These are phyloP conservation scores for Tetrapisispora namnaoensis DNA, from an alignment of 805 yeast species.

Conservation along the genomic window DNA sequence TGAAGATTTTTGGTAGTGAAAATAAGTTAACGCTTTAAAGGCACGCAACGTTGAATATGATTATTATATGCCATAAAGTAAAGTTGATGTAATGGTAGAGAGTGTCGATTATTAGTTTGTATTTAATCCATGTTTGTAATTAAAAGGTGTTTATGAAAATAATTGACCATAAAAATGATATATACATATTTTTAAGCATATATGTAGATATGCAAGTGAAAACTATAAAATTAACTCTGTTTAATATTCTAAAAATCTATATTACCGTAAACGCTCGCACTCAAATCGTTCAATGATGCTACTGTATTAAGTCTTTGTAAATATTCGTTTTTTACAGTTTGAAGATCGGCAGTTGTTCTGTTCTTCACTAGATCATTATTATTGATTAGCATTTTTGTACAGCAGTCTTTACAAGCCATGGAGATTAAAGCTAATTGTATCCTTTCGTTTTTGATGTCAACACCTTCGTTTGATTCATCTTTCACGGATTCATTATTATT, in stretches of 20 bases:
- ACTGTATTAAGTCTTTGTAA: conserved; percentile 18
- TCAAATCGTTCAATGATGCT: conserved; percentile 64
- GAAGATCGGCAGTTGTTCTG: not conserved
- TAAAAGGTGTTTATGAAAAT: too few species aligned
- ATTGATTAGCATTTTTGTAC: conserved; percentile 19
- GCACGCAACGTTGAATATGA: too few species aligned
- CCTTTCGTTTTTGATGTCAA: conserved; percentile 2
- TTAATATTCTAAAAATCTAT: conserved; percentile 29
- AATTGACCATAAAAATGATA: too few species aligned
- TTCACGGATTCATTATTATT: conserved; percentile 5
- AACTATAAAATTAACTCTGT: too few species aligned
- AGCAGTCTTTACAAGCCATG: conserved; percentile 24
- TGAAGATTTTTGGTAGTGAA: too few species aligned
- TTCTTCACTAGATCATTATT: conserved; percentile 4
- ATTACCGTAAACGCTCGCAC: conserved; percentile 85
- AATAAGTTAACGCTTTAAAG: too few species aligned
- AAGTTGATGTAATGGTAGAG: too few species aligned
- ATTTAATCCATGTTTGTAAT: too few species aligned
- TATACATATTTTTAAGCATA: too few species aligned
- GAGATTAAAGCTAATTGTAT: conserved; percentile 24
- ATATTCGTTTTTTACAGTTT: conserved; percentile 13
- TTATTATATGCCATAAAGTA: too few species aligned
- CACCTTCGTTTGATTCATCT: conserved; percentile 1
- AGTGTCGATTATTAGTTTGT: too few species aligned
- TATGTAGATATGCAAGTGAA: too few species aligned